These are phyloP conservation scores for Pyrenopolyporus hunteri DNA, from an alignment of 495 filamentous ascomycete species.

Conservation along the genomic window DNA sequence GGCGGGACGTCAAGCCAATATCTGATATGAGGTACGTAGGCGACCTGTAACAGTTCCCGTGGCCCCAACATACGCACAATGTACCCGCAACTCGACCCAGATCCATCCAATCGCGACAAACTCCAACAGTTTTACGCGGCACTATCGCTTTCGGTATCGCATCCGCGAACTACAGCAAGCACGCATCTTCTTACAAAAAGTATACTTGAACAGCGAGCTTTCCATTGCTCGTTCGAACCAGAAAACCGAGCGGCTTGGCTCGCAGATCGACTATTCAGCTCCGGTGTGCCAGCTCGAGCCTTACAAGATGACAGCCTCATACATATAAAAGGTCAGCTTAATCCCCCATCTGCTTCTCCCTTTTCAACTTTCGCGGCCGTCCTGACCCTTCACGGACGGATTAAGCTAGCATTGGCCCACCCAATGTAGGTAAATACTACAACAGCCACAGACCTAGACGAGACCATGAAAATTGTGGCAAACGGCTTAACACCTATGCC, in stretches of 20 bases:
- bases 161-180: constrained; percentile 8
- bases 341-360: constrained; percentile 2
- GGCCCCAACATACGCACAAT: not conserved
- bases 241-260: constrained; percentile 13
- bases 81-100: not conserved
- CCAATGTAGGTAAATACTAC: constrained; percentile 3
- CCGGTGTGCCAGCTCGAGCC: constrained; percentile 1
- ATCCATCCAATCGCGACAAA: constrained; percentile 8
- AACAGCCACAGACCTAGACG: constrained; percentile 18
- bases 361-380: not conserved
- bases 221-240: constrained; percentile 1
- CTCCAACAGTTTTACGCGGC: not conserved
- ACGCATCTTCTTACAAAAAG: not conserved
- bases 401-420: constrained; percentile 5
- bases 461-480: constrained; percentile 25
- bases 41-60: too few relatives aligned
- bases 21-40: not conserved
- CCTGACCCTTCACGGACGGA: not conserved
- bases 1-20: too few relatives aligned
- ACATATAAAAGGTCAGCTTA: constrained; percentile 20
- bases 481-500: constrained; percentile 7
- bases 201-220: constrained; percentile 13
- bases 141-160: constrained; percentile 30
- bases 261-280: not conserved
- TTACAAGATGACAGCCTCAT: not conserved